phyloP scores from a whole-genome alignment of 2,329 filamentous ascomycete species.

The Ilyonectria mors-panacis region DNA sequence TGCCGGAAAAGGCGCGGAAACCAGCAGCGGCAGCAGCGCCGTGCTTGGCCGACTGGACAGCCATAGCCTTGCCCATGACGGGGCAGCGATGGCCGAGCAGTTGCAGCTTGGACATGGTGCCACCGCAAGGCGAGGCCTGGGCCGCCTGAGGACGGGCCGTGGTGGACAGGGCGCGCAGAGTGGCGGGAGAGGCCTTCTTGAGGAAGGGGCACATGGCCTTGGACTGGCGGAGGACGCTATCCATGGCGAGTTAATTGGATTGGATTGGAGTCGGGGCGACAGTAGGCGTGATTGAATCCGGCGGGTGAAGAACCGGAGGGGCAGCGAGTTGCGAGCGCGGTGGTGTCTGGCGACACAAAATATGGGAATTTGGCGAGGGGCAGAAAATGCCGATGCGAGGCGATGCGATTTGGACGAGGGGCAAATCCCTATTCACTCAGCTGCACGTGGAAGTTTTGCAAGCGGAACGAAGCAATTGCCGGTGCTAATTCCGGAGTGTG shows the following conservation, averaged over 20 bases:
- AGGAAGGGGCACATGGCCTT: conserved; percentile 98
- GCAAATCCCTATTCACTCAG: conserved; percentile 10
- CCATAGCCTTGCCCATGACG: conserved; percentile 98
- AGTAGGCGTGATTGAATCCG: background rate
- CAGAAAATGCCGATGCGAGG: conserved; percentile 9
- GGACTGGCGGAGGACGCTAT: conserved; percentile 94
- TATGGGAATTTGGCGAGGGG: background rate
- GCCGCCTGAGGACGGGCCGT: conserved; percentile 72
- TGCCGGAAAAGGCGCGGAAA: conserved; percentile 65
- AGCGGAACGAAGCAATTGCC: conserved; percentile 23
- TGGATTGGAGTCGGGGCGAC: background rate
- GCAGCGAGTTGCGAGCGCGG: background rate
- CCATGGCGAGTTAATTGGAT: conserved; percentile 71
- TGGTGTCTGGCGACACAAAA: background rate
- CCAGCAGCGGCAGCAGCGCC: conserved; percentile 61
- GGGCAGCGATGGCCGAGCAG: conserved; percentile 95
- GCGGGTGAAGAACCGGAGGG: background rate
- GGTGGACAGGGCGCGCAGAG: conserved; percentile 89
- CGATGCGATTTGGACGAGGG: conserved; percentile 15
- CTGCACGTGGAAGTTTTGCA: conserved; percentile 14
- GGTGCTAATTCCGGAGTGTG: background rate
- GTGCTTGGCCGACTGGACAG: conserved; percentile 80
- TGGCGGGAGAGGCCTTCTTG: conserved; percentile 92
- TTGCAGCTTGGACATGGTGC: conserved; percentile 97
- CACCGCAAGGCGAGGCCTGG: conserved; percentile 78